phyloP scores from a whole-genome alignment of 2,329 filamentous ascomycete species.

The Aspergillus pseudonomiae region DNA sequence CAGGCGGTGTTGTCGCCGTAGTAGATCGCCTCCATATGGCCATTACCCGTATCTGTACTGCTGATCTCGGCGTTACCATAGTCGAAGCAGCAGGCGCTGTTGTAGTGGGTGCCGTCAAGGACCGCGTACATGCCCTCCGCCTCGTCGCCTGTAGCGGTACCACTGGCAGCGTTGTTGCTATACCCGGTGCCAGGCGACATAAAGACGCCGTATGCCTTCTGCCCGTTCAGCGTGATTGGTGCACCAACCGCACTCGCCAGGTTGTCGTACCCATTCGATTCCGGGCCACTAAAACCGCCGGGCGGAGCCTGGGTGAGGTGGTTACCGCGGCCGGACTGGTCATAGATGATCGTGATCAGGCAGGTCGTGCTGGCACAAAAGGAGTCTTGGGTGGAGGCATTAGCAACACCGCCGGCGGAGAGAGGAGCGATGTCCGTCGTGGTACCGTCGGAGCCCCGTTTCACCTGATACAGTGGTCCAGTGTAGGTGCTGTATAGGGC shows the following conservation, averaged over 20 bases:
- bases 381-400: slow-evolving; percentile 62
- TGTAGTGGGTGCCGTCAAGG: slow-evolving; percentile 38
- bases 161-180: slow-evolving; percentile 58
- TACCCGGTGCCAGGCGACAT: slow-evolving; percentile 65
- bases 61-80: slow-evolving; percentile 62
- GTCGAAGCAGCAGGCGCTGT: slow-evolving; percentile 51
- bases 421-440: slow-evolving; percentile 55
- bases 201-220: slow-evolving; percentile 67
- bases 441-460: slow-evolving; percentile 55
- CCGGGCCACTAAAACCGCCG: slow-evolving; percentile 61
- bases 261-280: slow-evolving; percentile 61
- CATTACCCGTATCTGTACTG: slow-evolving; percentile 59
- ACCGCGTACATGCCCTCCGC: slow-evolving; percentile 46
- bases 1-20: slow-evolving; percentile 59
- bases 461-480: slow-evolving; percentile 63
- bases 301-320: slow-evolving; percentile 65
- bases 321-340: slow-evolving; percentile 65
- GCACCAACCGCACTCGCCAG: slow-evolving; percentile 62
- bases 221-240: slow-evolving; percentile 62
- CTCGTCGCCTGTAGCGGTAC: slow-evolving; percentile 58
- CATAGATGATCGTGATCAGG: slow-evolving; percentile 66
- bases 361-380: slow-evolving; percentile 66
- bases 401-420: slow-evolving; percentile 63
- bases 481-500: slow-evolving; percentile 60
- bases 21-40: slow-evolving; percentile 72